Evolutionary conservation across 2,329 filamentous ascomycete species (phyloP), one percentile per base, ranked within the genome.

Genomic region (Rhynchosporium secalis): DNA sequence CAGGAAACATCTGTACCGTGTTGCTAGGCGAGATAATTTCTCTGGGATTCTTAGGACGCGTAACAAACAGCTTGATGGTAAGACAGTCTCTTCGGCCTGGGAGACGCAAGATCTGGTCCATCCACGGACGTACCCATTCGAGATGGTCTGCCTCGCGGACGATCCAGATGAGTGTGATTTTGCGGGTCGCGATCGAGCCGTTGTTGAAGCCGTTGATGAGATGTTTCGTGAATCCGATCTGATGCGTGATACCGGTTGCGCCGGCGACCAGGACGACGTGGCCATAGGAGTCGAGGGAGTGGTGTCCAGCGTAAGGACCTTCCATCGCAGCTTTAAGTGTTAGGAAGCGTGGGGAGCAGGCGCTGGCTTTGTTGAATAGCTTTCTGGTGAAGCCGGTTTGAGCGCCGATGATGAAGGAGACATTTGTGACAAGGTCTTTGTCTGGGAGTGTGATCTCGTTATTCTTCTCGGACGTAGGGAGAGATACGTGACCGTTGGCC

Each of bases 241-340:
- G 92, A 75, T 98, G 94, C 0, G 94, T 96, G 77, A 99, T 98
- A 65, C 95, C 95, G 4, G 95, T 92, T 62, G 94, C 91, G 61
- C 92, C 93, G 12, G 94, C 93, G 73, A 97, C 92, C 61, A 99
- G 87, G 66, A 99, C 85, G 49, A 88, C 87, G 48, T 96, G 95
- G 45, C 95, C 94, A 76, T 97, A 98, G 7, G 93, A 97, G 76
- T 92, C 88, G 67, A 98, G 87, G 64, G 86, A 87, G 76, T 96
- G 89, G 73, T 92, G 88, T 47, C 88, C 88, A 4, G 86, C 88
- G 74, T 98, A 98, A 0, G 95, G 94, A 0, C 95, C 95, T 77
- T 98, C 95, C 65, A 96, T 86, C 62, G 90, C 86, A 40, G 91
- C 92, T 55, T 63, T 71, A 13, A 70, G 40, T 5, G 36, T 62